Evolutionary conservation across 192 early-diverging fungal species (phyloP), one percentile per base, ranked within the genome.

Genomic region (Geranomyces variabilis): DNA sequence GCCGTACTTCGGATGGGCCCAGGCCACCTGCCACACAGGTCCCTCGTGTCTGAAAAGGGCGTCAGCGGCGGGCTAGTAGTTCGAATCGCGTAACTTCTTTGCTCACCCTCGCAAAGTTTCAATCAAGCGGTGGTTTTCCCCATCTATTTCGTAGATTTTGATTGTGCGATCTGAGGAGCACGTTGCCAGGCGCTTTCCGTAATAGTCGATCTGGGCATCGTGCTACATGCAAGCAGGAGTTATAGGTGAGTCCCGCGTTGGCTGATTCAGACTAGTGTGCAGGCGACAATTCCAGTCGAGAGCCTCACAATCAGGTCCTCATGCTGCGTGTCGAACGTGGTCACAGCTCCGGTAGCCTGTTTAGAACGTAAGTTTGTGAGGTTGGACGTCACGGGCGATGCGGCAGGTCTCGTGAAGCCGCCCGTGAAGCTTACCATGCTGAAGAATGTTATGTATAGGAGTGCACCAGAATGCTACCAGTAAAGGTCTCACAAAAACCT

Each of bases 1-100:
- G 56, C 96, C 96, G 82, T 93, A 99, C 79, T 96, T 96, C 46
- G 97, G 97, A 75, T 99, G 97, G 15, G 96, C 95, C 97, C 97
- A 99, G 19, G 94, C 85, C 24, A 99, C 92, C 76, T 96, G 95
- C 97, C 97, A 99, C n/a, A 99, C 96, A 3, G 97, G 97, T 24
- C 95, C 96, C 53, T 93, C 90, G 77, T 99, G 96, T 33, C 58
- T 60, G 31, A 6, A 29, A 7, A 28, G 7, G 9, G 58, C 19
- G 31, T 19, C 17, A 60, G 58, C 31, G 21, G 58, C 24, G 17
- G 29, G 58, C 58, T 29, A 10, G 51, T 15, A 3, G 5, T 7
- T 33, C 29, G 8, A 3, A 17, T 28, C 58, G 5, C 15, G 24
- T 26, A 19, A 28, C 14, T n/a, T 12, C 43, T 69, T 41, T n/a